Base-by-base conservation (phyloP, 2,329 filamentous ascomycete genomes). In the Cladorrhinum sp. region DNA sequence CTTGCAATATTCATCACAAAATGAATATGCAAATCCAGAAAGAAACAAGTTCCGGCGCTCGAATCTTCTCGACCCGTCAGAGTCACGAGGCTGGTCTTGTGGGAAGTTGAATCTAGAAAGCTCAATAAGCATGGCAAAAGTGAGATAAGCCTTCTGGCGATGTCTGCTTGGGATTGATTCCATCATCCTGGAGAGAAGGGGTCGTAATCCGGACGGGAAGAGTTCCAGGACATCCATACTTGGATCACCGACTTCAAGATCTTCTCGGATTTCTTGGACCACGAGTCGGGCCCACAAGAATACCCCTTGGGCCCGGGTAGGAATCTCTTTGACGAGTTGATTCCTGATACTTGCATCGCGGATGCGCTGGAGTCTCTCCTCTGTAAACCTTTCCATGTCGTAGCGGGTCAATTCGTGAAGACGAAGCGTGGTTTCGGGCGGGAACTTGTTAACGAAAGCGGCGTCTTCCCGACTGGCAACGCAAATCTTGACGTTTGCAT, bases 261-360 rank as follows among this genome's bases (percentile, higher is more conserved):
- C 53, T 10, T 56, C 53, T 16, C 53, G 23, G 9, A 49, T 49
- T 20, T 56, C 38, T 22, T 20, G 38, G 20, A 56, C 23, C 13
- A 56, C 38, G 7, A 49, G 38, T 3, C 25, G 53, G 16, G 38
- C 41, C 38, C 53, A 56, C 24, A 56, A 22, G 41, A 56, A 56
- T 9, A 56, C 41, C 1, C 53, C 38, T 27, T 56, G 36, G 6
- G 53, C 53, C 16, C 49, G 48, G 2, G 20, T n/a, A 2, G 53
- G 24, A 8, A 56, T 55, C 2, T 48, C 23, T 13, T 22, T 56
- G n/a, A 23, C 3, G 8, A 56, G 23, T 6, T 49, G 9, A 18
- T 29, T 49, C 4, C 53, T 36, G 13, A 56, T 12, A 2, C n/a
- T n/a, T 20, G 48, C 13, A 20, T 56, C 24, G 9, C 8, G 18